Evolutionary conservation across 805 yeast species (phyloP).

Genomic region (Wickerhamomyces chaumierensis): DNA sequence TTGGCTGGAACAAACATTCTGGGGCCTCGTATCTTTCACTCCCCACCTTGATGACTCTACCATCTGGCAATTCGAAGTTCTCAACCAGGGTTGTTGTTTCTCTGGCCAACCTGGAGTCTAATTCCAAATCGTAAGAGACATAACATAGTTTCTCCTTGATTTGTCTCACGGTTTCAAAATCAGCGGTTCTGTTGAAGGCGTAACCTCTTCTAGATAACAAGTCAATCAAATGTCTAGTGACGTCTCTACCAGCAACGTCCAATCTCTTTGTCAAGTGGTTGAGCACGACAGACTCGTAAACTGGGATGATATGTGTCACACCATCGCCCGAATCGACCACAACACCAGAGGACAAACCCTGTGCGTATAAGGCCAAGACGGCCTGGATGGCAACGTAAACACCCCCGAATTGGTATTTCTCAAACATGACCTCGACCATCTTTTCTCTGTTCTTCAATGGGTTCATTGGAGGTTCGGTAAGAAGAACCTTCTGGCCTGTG

Average conservation of each 20-base stretch:
- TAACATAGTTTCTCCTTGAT: constrained; percentile 94
- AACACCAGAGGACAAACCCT: constrained; percentile 92
- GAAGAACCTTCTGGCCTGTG: constrained; percentile 69
- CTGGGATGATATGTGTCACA: constrained; percentile 97
- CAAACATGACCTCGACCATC: constrained; percentile 91
- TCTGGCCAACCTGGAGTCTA: constrained; percentile 76
- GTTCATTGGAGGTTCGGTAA: constrained; percentile 98
- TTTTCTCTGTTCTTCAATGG: constrained; percentile 80
- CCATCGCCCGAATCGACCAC: constrained; percentile 99
- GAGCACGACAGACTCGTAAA: constrained; percentile 92
- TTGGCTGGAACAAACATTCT: constrained; percentile 94
- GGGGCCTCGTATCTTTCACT: constrained; percentile 96
- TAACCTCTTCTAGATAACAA: constrained; percentile 90
- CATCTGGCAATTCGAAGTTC: constrained; percentile 90
- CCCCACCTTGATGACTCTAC: constrained; percentile 86
- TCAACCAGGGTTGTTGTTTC: constrained; percentile 96
- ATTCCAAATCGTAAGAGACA: constrained; percentile 86
- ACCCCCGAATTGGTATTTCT: constrained; percentile 81
- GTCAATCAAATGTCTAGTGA: constrained; percentile 90
- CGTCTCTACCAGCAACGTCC: constrained; percentile 97
- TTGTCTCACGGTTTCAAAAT: constrained; percentile 96
- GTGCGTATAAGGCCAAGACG: constrained; percentile 94
- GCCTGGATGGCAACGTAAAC: constrained; percentile 96
- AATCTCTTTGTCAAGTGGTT: constrained; percentile 86
- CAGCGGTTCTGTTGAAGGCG: constrained; percentile 97